Base-by-base conservation (phyloP, 1,139 yeast genomes). In the Blastobotrys illinoisensis region DNA sequence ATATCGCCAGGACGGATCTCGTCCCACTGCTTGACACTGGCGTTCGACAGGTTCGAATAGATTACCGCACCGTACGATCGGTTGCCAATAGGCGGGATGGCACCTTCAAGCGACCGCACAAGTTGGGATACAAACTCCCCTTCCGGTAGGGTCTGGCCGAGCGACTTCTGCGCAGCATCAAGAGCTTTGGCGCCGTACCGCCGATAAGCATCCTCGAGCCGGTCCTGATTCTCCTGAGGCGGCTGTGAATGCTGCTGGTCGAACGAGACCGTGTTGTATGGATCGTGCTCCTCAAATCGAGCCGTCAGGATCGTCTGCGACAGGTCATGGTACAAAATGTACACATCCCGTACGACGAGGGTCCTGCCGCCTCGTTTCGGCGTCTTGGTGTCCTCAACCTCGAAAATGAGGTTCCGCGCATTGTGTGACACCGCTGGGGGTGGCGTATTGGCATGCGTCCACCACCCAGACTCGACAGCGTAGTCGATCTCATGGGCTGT, bases 1-100 rank as follows among this genome's bases (percentile, higher is more conserved):
- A 93, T 76, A 67, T 93, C 98, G 56, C 99, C 99, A 0, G 95
- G 84, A 51, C 80, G 78, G 55, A 89, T 80, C 48, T 83, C 88
- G 54, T 83, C 93, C 32, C 74, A 63, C 60, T 80, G 81, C 19
- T 78, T 75, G 13, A 83, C 80, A 45, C 83, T 83, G 50, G 80
- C 76, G 62, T 81, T 82, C 64, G 80, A 82, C 57, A 79, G 70
- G 66, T 83, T 84, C 62, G 77, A 74, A 69, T 86, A 88, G 49
- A 91, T 76, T 1, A 84, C 75, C 0, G 82, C 86, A 46, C 98
- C 98, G 69, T 73, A 88, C 0, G 89, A 79, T 62, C 85, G 81
- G 49, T 73, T 70, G 0, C 88, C 95, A 52, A 88, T 79, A 0
- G 88, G 81, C 32, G 79, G 80, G 21, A 87, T 65, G 20, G 79